Conservation (phyloP, 2,329 filamentous ascomycete genomes). For the Fusarium multiceps region DNA sequence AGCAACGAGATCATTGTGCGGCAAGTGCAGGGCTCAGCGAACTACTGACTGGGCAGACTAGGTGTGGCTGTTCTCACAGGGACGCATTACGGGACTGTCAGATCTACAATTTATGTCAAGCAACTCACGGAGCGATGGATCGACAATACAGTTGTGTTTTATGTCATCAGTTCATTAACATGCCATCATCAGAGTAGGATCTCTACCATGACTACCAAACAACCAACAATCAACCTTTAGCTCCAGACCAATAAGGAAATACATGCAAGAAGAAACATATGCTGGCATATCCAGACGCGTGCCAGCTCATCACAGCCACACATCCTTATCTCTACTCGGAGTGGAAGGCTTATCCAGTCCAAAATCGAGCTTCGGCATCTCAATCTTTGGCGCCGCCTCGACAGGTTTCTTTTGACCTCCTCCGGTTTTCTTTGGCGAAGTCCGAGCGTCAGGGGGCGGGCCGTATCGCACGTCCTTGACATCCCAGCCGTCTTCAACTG, state of each 20-base stretch:
- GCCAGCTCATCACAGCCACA: slow-evolving; percentile 46
- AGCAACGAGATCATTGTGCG: not conserved
- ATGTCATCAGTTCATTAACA: slow-evolving; percentile 56
- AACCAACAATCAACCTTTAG: slow-evolving; percentile 44
- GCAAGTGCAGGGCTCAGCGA: not conserved
- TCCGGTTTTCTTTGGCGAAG: slow-evolving; percentile 49
- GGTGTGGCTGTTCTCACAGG: slow-evolving; percentile 4
- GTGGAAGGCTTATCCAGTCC: slow-evolving; percentile 51
- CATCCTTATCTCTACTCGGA: slow-evolving; percentile 49
- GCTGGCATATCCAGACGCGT: slow-evolving; percentile 25
- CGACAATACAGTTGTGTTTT: slow-evolving; percentile 36
- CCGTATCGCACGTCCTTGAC: slow-evolving; percentile 83
- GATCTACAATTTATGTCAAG: slow-evolving; percentile 26
- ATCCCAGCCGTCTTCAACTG: slow-evolving; percentile 88
- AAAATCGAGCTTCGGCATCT: slow-evolving; percentile 68
- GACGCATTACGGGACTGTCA: slow-evolving; percentile 4
- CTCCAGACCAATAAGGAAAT: slow-evolving; percentile 40
- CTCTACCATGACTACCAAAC: slow-evolving; percentile 46
- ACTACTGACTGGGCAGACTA: not conserved
- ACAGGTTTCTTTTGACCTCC: slow-evolving; percentile 61
- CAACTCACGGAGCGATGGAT: slow-evolving; percentile 16
- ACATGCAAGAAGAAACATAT: slow-evolving; percentile 40
- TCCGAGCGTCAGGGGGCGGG: slow-evolving; percentile 55
- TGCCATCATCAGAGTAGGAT: slow-evolving; percentile 50
- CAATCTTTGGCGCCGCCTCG: slow-evolving; percentile 69